A percentile compares a stretch with the other conserved stretches of the same genome.
Evolutionary conservation across 1,139 yeast genomes (phyloP).

Genomic region (Nakaseomyces uthaithaninus): DNA sequence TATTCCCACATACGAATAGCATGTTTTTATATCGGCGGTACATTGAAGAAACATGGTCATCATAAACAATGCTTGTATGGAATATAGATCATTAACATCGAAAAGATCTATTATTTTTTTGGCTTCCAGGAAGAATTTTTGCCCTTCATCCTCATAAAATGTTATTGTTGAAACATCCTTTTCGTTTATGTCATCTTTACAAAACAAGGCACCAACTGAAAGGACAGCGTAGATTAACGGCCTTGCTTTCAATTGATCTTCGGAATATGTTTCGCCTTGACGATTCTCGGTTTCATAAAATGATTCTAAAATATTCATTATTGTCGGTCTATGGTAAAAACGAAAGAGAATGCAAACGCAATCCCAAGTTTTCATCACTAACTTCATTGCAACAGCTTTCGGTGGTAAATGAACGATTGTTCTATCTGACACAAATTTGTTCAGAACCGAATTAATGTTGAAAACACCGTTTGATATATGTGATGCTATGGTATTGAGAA

Average conservation of each 20-base stretch:
- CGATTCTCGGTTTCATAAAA: constrained; percentile 49
- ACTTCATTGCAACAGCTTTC: constrained; percentile 58
- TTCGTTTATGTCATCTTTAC: constrained; percentile 34
- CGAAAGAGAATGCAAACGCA: constrained; percentile 79
- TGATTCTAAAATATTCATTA: constrained; percentile 48
- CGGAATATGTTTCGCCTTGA: constrained; percentile 53
- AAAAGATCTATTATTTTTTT: constrained; percentile 65
- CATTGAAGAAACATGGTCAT: constrained; percentile 74
- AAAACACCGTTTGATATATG: constrained; percentile 8
- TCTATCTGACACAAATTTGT: constrained; percentile 1
- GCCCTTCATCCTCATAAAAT: constrained; percentile 66
- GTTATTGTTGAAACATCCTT: constrained; percentile 38
- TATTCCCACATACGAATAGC: constrained; percentile 83
- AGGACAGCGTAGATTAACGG: constrained; percentile 69
- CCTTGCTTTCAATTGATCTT: constrained; percentile 64
- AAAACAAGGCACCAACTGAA: constrained; percentile 70
- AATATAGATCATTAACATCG: constrained; percentile 52
- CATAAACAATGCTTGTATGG: constrained; percentile 64
- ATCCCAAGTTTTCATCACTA: constrained; percentile 74
- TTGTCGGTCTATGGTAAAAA: constrained; percentile 78
- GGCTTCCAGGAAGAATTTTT: constrained; percentile 75
- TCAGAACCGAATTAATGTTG: constrained; percentile 7
- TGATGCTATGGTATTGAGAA: constrained; percentile 11
- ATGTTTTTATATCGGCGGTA: constrained; percentile 76
- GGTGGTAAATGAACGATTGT: constrained; percentile 44